phyloP scores from a whole-genome alignment of 148 eudicot genomes.

The Rhododendron griersonianum region DNA sequence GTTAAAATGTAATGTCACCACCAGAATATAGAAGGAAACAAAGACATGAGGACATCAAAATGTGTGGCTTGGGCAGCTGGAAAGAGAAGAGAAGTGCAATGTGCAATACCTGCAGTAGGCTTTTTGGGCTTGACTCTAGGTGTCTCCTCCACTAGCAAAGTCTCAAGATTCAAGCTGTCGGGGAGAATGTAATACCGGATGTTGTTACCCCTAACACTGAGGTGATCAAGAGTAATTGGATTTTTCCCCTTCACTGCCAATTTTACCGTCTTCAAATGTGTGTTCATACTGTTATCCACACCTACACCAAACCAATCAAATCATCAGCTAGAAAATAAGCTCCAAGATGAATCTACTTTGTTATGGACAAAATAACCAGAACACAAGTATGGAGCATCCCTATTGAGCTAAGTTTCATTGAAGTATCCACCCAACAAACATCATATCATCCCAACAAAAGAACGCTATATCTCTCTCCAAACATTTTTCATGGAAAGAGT shows the following conservation, averaged over 20 bases:
- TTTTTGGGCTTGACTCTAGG: conserved; percentile 74
- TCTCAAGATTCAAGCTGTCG: conserved; percentile 72
- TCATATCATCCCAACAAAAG: not conserved
- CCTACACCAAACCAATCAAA: conserved; percentile 24
- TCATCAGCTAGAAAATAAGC: not conserved
- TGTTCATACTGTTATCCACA: conserved; percentile 80
- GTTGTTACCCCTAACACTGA: conserved; percentile 72
- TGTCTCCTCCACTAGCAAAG: conserved; percentile 67
- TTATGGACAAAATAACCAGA: not conserved
- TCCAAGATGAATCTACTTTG: not conserved
- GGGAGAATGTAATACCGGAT: conserved; percentile 76
- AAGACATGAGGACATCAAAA: not conserved
- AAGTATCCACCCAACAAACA: not conserved
- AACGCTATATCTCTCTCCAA: not conserved
- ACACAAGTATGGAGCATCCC: not conserved
- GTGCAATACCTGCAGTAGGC: conserved; percentile 50
- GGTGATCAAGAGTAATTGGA: conserved; percentile 62
- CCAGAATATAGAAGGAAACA: not conserved
- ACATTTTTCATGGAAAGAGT: not conserved
- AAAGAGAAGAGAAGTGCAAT: not conserved
- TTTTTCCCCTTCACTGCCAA: conserved; percentile 67
- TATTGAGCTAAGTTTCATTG: not conserved
- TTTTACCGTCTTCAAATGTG: conserved; percentile 76
- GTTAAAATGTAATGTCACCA: not conserved
- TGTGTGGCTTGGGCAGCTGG: not conserved